phyloP scores from a whole-genome alignment of 2,329 filamentous ascomycete genomes.

The Elsinoe fawcettii region DNA sequence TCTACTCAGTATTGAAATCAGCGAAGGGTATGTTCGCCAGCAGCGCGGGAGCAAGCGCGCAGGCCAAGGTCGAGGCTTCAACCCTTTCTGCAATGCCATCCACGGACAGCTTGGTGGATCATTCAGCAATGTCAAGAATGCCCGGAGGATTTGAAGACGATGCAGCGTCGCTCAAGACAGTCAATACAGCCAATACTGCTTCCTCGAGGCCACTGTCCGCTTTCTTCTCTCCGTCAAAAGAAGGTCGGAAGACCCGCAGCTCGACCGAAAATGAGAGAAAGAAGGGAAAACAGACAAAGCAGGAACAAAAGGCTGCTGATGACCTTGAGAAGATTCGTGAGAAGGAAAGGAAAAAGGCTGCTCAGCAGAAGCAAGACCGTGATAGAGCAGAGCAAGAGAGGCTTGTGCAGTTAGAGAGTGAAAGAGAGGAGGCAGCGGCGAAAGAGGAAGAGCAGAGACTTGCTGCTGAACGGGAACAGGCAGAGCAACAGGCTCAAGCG shows the following conservation, averaged over 20 bases:
- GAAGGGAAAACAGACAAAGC: slow-evolving; percentile 52
- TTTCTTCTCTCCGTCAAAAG: slow-evolving; percentile 24
- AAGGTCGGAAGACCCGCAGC: slow-evolving; percentile 47
- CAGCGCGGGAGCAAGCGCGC: slow-evolving; percentile 53
- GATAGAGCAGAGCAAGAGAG: slow-evolving; percentile 34
- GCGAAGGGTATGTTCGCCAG: slow-evolving; percentile 81
- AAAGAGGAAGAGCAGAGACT: slow-evolving; percentile 33
- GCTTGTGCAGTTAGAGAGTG: slow-evolving; percentile 30
- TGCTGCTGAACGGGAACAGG: slow-evolving; percentile 46
- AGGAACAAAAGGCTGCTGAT: slow-evolving; percentile 53
- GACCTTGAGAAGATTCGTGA: slow-evolving; percentile 61
- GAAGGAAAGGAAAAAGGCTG: slow-evolving; percentile 62
- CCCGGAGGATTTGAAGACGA: slow-evolving; percentile 25
- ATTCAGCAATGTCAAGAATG: slow-evolving; percentile 23
- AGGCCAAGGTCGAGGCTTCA: slow-evolving; percentile 50
- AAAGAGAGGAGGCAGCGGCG: slow-evolving; percentile 25
- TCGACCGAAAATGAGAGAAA: slow-evolving; percentile 58
- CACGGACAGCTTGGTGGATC: slow-evolving; percentile 15
- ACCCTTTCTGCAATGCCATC: slow-evolving; percentile 27
- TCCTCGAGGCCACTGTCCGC: slow-evolving; percentile 7
- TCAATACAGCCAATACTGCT: slow-evolving; percentile 21
- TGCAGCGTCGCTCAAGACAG: slow-evolving; percentile 22
- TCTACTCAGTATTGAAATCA: slow-evolving; percentile 83
- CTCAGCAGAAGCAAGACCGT: slow-evolving; percentile 46
- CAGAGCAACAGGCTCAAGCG: slow-evolving; percentile 53